These are phyloP conservation scores for Gonium pectorale DNA, from an alignment of 139 green algal genomes.

Conservation along the genomic window DNA sequence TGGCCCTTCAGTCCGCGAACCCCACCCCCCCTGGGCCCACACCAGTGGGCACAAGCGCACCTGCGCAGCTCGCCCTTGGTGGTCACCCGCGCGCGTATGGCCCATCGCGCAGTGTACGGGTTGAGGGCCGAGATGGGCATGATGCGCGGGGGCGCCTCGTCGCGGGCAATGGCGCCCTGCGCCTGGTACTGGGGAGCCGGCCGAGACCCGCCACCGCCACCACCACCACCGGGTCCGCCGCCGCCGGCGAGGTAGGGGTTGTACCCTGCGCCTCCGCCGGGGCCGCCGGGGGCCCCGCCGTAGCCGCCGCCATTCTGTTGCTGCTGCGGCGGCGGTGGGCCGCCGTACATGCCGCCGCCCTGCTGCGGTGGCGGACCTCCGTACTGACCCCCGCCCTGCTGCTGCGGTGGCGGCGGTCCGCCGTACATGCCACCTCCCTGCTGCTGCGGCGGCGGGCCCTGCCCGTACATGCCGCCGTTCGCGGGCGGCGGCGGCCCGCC, in stretches of 20 bases:
- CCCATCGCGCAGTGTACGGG: conserved; percentile 95
- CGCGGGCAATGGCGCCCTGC: conserved; percentile 56
- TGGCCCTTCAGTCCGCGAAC: too few species aligned
- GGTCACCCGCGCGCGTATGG: conserved; percentile 93
- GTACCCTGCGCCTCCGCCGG: background rate
- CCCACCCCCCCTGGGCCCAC: too few species aligned
- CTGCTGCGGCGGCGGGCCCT: background rate
- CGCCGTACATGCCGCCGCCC: background rate
- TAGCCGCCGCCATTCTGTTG: conserved; percentile 13
- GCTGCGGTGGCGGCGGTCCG: background rate
- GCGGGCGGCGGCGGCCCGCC: conserved; percentile 42
- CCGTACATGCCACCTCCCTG: conserved; percentile 9
- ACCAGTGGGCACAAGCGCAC: conserved; percentile 45
- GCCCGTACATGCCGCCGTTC: background rate
- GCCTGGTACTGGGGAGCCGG: conserved; percentile 49
- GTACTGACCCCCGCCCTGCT: too few species aligned
- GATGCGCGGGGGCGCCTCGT: conserved; percentile 76
- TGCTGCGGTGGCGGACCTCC: background rate
- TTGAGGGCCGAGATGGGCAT: conserved; percentile 92
- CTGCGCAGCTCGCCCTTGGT: conserved; percentile 79
- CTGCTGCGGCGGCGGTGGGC: background rate
- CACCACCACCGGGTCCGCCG: conserved; percentile 36
- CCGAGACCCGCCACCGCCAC: conserved; percentile 20
- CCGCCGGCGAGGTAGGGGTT: conserved; percentile 16
- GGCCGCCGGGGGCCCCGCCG: background rate